Evolutionary conservation across 2,329 filamentous ascomycete genomes (phyloP), one percentile per base, ranked within the genome.

Genomic region (Alternaria triticina): DNA sequence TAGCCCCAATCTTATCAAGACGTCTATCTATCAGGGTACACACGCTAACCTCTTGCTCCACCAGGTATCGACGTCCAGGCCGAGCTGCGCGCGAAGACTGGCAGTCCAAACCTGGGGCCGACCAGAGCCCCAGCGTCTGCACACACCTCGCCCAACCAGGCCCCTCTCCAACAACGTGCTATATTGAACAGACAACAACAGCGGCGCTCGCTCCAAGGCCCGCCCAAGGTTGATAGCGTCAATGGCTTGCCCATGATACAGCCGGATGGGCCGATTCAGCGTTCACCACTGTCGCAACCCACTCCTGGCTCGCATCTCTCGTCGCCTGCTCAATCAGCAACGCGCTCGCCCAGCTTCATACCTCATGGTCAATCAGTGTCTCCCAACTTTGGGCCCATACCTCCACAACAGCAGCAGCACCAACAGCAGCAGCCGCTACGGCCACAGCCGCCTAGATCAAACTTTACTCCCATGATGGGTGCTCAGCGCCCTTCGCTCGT

Each of bases 11-110:
- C 28, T 58, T 61, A 40, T 52, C 49, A 52, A 23, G 52, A 52
- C 44, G 57, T 60, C 50, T 40, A 20, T 22, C 27, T 40, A 52
- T 44, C 55, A 57, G 25, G n/a, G 9, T 45, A 50, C 58, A 49
- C 28, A 50, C 63, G 65, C 74, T 76, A 64, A 75, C 67, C 23
- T 54, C 6, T 20, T 60, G 56, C 61, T 67, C 56, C 56, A 61
- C 62, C 68, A 96, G 94, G 94, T 73, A 97, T 98, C 81, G 95
- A 99, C 85, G 96, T 99, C 52, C 94, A 98, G 83, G 92, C 94
- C 67, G 96, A 98, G 83, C 87, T 99, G 73, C 92, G 92, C 68
- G 91, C 94, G 78, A 98, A 97, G 85, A 94, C 92, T 51, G 93
- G 91, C 73, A 96, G 92, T 82, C 93, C 94, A 56, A 91, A 90